Percentiles rank a stretch among this genome's conserved stretches.
Conservation (phyloP, 129 eudicot genomes). For the Lonicera japonica region DNA sequence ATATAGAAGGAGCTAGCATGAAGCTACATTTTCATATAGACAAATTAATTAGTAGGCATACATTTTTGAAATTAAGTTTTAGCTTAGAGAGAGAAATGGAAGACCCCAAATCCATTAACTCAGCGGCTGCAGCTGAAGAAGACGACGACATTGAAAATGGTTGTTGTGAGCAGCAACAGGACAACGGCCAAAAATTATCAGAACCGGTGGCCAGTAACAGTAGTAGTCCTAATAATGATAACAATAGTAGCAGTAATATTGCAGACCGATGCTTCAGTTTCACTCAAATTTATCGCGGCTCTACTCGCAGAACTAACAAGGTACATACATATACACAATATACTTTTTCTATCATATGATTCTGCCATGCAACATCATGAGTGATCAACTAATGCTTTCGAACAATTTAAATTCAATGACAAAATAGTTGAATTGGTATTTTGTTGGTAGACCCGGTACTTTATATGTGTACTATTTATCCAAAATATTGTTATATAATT, state of each 20-base stretch:
- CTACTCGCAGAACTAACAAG: neutral
- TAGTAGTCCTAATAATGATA: too few relatives aligned
- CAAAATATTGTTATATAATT: too few relatives aligned
- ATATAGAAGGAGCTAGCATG: neutral
- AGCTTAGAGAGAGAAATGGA: neutral
- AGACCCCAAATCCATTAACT: neutral
- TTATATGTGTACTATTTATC: too few relatives aligned
- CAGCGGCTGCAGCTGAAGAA: neutral
- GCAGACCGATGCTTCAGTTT: constrained; percentile 11
- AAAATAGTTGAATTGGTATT: too few relatives aligned
- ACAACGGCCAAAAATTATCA: neutral
- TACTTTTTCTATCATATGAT: too few relatives aligned
- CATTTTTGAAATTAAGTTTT: too few relatives aligned
- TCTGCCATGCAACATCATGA: too few relatives aligned
- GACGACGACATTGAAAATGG: constrained; percentile 1
- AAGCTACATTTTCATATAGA: neutral
- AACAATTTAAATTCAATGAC: too few relatives aligned
- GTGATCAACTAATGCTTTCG: too few relatives aligned
- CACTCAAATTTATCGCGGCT: neutral
- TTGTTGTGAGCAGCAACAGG: neutral
- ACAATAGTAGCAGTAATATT: neutral
- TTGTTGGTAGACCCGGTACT: too few relatives aligned
- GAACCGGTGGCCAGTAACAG: neutral
- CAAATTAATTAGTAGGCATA: neutral
- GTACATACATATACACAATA: neutral